Conservation (phyloP, 208 protist genomes). For the Leishmania aethiopica region DNA sequence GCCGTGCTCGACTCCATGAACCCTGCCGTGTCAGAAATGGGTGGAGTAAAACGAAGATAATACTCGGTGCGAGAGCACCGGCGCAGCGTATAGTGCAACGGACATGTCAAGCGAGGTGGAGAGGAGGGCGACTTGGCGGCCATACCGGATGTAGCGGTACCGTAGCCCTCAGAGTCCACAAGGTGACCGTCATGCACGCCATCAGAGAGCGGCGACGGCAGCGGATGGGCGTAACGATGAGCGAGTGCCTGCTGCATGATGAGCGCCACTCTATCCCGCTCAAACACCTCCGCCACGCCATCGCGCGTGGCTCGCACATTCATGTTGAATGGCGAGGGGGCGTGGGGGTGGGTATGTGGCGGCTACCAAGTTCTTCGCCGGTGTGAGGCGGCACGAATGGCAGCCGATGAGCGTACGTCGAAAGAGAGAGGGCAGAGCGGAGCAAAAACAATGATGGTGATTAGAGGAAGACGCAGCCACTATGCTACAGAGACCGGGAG, state of each 20-base stretch:
- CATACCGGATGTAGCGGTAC: not conserved
- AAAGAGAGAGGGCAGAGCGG: not conserved
- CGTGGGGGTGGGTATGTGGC: not conserved
- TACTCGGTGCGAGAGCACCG: slow-evolving; percentile 24
- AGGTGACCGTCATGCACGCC: not conserved
- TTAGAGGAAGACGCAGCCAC: not conserved
- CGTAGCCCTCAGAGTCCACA: not conserved
- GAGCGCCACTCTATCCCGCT: not conserved
- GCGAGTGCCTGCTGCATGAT: slow-evolving; percentile 20
- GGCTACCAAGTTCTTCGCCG: not conserved
- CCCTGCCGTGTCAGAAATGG: not conserved
- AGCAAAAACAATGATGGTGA: not conserved
- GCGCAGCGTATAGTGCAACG: slow-evolving; percentile 29
- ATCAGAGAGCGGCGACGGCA: not conserved
- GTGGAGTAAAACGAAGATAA: not conserved
- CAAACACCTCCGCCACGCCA: slow-evolving; percentile 41
- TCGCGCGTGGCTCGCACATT: slow-evolving; percentile 40
- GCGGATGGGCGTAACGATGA: not conserved
- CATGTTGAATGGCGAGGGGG: slow-evolving; percentile 4
- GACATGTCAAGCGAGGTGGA: slow-evolving; percentile 10
- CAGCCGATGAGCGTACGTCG: not conserved
- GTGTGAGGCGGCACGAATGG: not conserved
- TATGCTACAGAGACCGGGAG: not conserved
- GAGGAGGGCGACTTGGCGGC: not conserved
- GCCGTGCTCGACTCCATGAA: not conserved